These are phyloP conservation scores for Elasticomyces elasticus DNA, from an alignment of 495 filamentous ascomycete genomes.

Conservation along the genomic window DNA sequence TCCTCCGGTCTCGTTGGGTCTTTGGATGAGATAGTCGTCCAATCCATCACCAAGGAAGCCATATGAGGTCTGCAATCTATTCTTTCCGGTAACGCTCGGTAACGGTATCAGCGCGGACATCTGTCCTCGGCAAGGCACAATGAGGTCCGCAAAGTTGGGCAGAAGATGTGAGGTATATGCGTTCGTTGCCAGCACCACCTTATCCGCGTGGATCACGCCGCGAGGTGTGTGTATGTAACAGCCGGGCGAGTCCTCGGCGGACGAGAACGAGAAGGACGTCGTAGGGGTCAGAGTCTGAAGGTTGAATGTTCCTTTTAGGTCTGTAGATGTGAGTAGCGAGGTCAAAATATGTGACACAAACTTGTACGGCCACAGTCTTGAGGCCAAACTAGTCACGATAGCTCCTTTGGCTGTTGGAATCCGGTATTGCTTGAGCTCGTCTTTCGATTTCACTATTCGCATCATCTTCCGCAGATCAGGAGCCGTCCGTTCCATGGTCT, in stretches of 20 bases:
- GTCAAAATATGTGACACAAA: slow-evolving; percentile 58
- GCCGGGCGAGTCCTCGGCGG: slow-evolving; percentile 16
- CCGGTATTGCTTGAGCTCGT: slow-evolving; percentile 28
- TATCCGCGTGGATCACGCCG: slow-evolving; percentile 46
- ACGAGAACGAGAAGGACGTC: slow-evolving; percentile 32
- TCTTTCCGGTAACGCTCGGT: slow-evolving; percentile 29
- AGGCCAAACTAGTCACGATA: slow-evolving; percentile 36
- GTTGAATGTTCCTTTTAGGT: slow-evolving; percentile 40
- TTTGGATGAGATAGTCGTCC: slow-evolving; percentile 70
- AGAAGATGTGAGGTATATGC: slow-evolving; percentile 65
- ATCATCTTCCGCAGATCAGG: slow-evolving; percentile 42
- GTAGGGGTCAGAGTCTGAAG: slow-evolving; percentile 68
- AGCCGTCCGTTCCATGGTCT: slow-evolving; percentile 34
- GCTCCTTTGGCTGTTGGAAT: slow-evolving; percentile 39
- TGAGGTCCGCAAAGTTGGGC: slow-evolving; percentile 55
- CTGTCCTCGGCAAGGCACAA: slow-evolving; percentile 67
- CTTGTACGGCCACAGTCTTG: slow-evolving; percentile 68
- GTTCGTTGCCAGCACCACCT: slow-evolving; percentile 70
- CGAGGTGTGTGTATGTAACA: slow-evolving; percentile 54
- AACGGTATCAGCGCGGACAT: slow-evolving; percentile 58
- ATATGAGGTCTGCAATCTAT: slow-evolving; percentile 42
- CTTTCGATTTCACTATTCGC: slow-evolving; percentile 26
- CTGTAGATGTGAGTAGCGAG: slow-evolving; percentile 35
- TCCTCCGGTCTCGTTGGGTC: slow-evolving; percentile 41
- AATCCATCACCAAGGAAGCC: slow-evolving; percentile 47